Evolutionary conservation across 306 rosid species (phyloP).

Genomic region (Sesbania bispinosa): DNA sequence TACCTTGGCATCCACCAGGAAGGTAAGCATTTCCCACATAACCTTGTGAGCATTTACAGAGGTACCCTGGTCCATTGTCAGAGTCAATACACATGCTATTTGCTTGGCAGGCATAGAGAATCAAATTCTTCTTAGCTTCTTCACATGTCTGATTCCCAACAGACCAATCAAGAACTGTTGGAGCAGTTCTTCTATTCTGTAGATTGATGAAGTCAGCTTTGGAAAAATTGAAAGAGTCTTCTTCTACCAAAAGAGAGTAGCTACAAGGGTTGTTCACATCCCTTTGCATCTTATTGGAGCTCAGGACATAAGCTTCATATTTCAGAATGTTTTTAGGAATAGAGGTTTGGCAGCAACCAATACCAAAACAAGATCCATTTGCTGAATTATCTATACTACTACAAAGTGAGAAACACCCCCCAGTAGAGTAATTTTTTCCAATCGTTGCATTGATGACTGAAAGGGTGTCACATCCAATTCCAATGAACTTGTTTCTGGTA

Average conservation of each 20-base stretch:
- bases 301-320: too few relatives aligned
- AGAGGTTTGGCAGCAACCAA: constrained; percentile 17
- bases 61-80: constrained; percentile 9
- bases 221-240: neutral
- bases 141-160: constrained; percentile 12
- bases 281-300: too few relatives aligned
- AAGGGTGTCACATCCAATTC: neutral
- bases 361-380: neutral
- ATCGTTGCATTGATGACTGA: neutral
- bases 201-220: neutral
- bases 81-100: too few relatives aligned
- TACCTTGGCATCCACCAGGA: constrained; percentile 37
- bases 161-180: constrained; percentile 15
- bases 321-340: constrained; percentile 12
- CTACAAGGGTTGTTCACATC: constrained; percentile 16
- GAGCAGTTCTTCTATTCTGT: neutral
- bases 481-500: neutral
- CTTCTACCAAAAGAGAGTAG: constrained; percentile 24
- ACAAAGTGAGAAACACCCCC: too few relatives aligned
- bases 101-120: too few relatives aligned
- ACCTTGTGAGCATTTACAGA: constrained; percentile 10
- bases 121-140: constrained; percentile 2
- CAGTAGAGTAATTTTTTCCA: too few relatives aligned
- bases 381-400: too few relatives aligned
- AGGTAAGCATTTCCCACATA: constrained; percentile 43